Conservation (phyloP, 352 stramenopile genomes). For the Saprolegnia diclina region DNA sequence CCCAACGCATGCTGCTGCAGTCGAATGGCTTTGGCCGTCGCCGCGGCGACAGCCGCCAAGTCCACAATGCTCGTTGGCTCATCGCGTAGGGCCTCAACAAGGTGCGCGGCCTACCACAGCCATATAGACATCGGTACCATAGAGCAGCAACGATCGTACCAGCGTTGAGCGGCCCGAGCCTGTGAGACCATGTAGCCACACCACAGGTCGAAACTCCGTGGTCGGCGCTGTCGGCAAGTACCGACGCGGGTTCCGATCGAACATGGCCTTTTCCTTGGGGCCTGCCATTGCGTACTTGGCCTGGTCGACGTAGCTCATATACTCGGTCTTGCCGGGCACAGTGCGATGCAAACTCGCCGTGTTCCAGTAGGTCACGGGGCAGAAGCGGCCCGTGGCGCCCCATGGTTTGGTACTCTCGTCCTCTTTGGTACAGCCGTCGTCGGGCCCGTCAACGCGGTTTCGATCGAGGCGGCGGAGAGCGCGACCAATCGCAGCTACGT, state of each 20-base stretch:
- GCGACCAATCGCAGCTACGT: background rate
- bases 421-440: background rate
- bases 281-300: conserved; percentile 3
- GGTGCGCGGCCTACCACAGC: background rate
- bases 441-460: conserved; percentile 6
- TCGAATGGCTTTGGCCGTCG: background rate
- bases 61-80: background rate
- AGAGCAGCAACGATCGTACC: too few species aligned
- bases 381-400: conserved; percentile 3
- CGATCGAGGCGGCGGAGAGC: background rate
- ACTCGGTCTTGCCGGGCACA: conserved; percentile 17
- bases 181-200: background rate
- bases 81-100: background rate
- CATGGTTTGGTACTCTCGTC: background rate
- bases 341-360: background rate
- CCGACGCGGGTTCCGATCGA: conserved; percentile 15
- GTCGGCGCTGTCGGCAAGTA: background rate
- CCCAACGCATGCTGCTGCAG: background rate
- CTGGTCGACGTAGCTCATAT: conserved; percentile 6
- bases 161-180: background rate
- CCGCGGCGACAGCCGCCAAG: background rate
- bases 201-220: conserved; percentile 14
- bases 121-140: background rate
- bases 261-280: conserved; percentile 8
- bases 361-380: conserved; percentile 8